These are phyloP conservation scores for Solanum neorickii DNA, from an alignment of 257 asterid genomes.

Conservation along the genomic window DNA sequence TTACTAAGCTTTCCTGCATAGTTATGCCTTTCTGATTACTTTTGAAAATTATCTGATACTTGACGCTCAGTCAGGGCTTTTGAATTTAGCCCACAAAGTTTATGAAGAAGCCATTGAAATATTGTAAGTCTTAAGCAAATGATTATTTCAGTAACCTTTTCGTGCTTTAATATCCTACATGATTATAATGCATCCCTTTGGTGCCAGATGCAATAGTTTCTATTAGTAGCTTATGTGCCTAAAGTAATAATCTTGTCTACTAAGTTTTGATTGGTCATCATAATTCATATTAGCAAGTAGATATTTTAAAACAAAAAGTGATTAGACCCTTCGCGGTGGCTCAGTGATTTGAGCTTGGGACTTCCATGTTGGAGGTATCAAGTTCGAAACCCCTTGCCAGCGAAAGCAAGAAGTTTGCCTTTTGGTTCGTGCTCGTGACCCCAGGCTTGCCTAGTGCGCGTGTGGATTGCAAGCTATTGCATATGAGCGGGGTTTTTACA, in stretches of 20 bases:
- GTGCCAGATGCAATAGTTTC: neutral
- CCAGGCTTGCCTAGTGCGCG: too few species aligned
- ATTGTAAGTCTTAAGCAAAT: neutral
- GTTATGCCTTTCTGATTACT: neutral
- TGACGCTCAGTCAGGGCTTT: neutral
- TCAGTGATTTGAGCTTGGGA: too few species aligned
- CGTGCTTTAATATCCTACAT: neutral
- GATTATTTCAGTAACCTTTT: neutral
- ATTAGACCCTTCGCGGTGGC: neutral
- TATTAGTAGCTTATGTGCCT: neutral
- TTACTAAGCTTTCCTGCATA: neutral
- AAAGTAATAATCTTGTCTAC: neutral
- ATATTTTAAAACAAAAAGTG: neutral
- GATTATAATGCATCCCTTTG: neutral
- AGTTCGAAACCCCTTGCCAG: too few species aligned
- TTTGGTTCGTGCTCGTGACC: too few species aligned
- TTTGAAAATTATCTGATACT: neutral
- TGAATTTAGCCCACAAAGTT: neutral
- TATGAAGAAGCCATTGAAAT: neutral
- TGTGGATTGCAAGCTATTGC: too few species aligned
- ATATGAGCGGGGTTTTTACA: too few species aligned
- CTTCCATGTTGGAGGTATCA: too few species aligned
- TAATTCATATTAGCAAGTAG: neutral
- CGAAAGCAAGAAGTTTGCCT: too few species aligned
- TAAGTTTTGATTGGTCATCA: neutral